A percentile compares a stretch with the other conserved stretches of the same genome.
Conservation (phyloP, 305 asterid genomes). For the Ajuga reptans region DNA sequence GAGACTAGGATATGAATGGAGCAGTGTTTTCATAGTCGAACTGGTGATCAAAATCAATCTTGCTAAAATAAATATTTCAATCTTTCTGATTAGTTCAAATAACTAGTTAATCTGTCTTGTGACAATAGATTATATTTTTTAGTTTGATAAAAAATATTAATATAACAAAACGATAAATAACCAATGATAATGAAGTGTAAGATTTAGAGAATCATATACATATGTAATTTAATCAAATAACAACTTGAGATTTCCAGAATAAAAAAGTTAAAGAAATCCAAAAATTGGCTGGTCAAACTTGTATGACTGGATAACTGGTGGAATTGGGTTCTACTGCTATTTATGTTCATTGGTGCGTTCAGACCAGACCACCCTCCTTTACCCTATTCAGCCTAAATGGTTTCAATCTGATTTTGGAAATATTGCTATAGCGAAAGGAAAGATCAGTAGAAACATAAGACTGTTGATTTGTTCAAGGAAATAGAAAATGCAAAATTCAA, state of each 20-base stretch:
- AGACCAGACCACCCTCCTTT: not conserved
- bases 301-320: not conserved
- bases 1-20: not conserved
- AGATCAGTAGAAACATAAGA: too few species aligned
- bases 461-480: too few species aligned
- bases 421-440: too few species aligned
- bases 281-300: not conserved
- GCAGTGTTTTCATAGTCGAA: not conserved
- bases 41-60: not conserved
- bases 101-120: not conserved
- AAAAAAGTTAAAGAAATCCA: too few species aligned
- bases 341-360: not conserved
- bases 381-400: too few species aligned
- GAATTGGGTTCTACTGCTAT: not conserved
- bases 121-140: not conserved
- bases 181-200: too few species aligned
- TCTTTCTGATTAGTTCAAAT: not conserved
- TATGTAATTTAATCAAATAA: too few species aligned
- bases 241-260: not conserved
- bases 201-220: too few species aligned
- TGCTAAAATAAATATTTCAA: not conserved
- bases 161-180: too few species aligned
- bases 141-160: not conserved
- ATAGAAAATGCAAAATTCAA: too few species aligned
- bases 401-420: too few species aligned